Evolutionary conservation across 129 eudicot species (phyloP).

Genomic region (Apium graveolens): DNA sequence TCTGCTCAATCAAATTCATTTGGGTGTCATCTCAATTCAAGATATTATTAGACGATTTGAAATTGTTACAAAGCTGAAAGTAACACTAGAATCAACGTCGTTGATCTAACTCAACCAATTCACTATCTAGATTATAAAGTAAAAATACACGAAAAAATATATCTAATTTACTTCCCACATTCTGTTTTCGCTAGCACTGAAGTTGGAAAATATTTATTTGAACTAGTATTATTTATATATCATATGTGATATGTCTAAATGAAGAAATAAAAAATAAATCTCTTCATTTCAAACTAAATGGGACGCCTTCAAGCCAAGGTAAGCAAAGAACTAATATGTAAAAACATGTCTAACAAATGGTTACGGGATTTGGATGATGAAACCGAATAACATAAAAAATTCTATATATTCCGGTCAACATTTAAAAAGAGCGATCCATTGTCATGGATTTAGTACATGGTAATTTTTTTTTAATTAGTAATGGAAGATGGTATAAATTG

Average conservation of each 20-base stretch:
- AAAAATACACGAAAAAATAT: background rate
- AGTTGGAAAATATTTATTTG: background rate
- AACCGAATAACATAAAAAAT: background rate
- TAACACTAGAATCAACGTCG: background rate
- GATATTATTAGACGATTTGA: background rate
- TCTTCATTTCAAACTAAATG: background rate
- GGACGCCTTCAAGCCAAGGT: background rate
- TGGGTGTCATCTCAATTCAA: background rate
- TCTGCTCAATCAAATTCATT: slow-evolving; percentile 25
- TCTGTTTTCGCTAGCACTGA: background rate
- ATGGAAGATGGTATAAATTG: background rate
- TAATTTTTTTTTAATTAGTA: background rate
- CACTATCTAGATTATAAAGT: background rate
- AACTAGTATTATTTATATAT: too few relatives aligned
- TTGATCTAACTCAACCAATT: background rate
- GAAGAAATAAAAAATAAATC: background rate
- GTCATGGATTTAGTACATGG: background rate
- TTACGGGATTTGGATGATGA: background rate
- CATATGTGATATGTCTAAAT: too few relatives aligned
- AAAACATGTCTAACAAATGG: background rate
- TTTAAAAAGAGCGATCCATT: background rate
- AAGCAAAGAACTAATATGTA: background rate
- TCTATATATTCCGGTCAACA: background rate
- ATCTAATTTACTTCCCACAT: background rate
- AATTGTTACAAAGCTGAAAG: background rate